phyloP scores from a whole-genome alignment of 129 eudicot genomes.

The Chrysanthemum lavandulifolium region DNA sequence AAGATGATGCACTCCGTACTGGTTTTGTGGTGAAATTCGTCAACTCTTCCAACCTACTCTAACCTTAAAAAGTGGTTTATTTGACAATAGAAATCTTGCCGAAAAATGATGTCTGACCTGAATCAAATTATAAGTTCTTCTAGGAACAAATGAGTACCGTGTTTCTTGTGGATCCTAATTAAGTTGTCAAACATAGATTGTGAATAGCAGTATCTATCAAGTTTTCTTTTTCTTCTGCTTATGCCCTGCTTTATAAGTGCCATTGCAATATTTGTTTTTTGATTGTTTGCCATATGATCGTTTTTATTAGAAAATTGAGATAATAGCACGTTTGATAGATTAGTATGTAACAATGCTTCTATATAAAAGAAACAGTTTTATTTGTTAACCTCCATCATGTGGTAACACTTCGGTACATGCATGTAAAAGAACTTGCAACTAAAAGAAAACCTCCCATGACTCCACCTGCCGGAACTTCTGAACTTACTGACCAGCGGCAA shows the following conservation, averaged over 20 bases:
- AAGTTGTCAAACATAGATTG: not conserved
- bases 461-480: constrained; percentile 2
- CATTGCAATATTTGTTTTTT: no score
- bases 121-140: not conserved
- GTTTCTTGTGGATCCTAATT: not conserved
- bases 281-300: no score
- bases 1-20: constrained; percentile 5
- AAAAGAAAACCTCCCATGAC: constrained; percentile 2
- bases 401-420: constrained; percentile 24
- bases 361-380: constrained; percentile 7
- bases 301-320: no score
- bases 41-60: not conserved
- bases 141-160: not conserved
- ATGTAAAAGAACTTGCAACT: constrained; percentile 20
- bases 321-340: no score
- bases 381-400: constrained; percentile 15
- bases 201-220: not conserved
- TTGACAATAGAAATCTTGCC: no score
- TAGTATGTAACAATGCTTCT: not conserved
- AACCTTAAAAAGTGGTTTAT: not conserved
- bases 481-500: constrained; percentile 58
- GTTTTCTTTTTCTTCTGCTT: not conserved
- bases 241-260: no score
- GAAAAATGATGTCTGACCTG: no score
- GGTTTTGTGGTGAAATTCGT: not conserved